Conservation (phyloP, 2,329 filamentous ascomycete genomes). For the Chaetomium olivaceum region DNA sequence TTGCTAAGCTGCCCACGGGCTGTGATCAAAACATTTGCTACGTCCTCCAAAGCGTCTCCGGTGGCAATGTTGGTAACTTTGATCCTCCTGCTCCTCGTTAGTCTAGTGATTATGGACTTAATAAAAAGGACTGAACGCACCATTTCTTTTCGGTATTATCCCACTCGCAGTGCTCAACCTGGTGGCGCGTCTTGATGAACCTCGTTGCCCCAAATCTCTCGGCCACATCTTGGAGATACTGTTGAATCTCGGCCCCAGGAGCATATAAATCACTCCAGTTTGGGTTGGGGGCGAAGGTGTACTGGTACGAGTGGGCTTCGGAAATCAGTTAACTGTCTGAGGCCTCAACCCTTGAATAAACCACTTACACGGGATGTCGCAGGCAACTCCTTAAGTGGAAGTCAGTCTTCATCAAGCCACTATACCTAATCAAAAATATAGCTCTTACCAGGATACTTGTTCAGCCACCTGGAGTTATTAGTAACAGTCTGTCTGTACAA, state of each 20-base stretch:
- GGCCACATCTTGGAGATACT: constrained; percentile 50
- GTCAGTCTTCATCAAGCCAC: neutral
- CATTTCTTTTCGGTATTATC: constrained; percentile 44
- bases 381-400: constrained; percentile 34
- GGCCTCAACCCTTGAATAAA: neutral
- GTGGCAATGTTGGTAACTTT: constrained; percentile 40
- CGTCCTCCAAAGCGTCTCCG: constrained; percentile 43
- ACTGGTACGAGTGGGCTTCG: constrained; percentile 55
- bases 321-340: neutral
- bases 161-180: constrained; percentile 46
- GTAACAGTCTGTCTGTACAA: neutral
- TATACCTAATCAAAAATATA: neutral
- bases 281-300: constrained; percentile 56
- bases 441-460: constrained; percentile 38
- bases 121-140: constrained; percentile 29
- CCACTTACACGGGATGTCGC: constrained; percentile 41
- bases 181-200: constrained; percentile 48
- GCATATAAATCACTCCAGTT: constrained; percentile 56
- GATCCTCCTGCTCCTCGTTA: constrained; percentile 36
- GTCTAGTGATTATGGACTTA: neutral
- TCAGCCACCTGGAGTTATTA: constrained; percentile 35
- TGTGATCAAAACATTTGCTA: constrained; percentile 44
- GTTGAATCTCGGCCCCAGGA: constrained; percentile 49
- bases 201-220: constrained; percentile 49
- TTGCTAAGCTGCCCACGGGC: constrained; percentile 48